Base-by-base conservation (phyloP, 495 filamentous ascomycete species). In the Penicillium manginii region DNA sequence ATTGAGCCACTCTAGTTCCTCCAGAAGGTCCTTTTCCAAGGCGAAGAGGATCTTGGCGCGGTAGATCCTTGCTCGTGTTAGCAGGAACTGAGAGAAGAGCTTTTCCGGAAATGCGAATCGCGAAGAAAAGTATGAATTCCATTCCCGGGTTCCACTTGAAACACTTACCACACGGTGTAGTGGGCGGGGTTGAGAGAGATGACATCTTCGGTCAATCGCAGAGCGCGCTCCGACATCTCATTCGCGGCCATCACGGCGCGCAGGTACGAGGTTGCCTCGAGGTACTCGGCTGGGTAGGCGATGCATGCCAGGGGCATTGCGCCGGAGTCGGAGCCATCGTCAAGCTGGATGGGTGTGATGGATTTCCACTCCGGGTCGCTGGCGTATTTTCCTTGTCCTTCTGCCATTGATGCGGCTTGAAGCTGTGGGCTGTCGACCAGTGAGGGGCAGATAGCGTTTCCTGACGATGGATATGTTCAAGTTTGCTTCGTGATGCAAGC, bases 151-250 rank as follows among this genome's bases (percentile, higher is more conserved):
- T n/a, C n/a, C n/a, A n/a, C 48, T 21, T 2, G 26, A 22, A 50
- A 53, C 5, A 68, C 72, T 61, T 71, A 88, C 94, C 94, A 98
- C 54, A 98, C 91, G 6, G 96, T 98, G 76, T 98, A 98, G 72
- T 98, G 96, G 10, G 93, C 91, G 7, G 94, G 91, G 73, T 98
- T 98, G 83, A 97, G 84, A 17, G 77, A 73, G 68, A 98, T 98
- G 56, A 98, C 86, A 68, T 93, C 84, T 61, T 91, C 86, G 2
- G 94, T 98, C 47, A 98, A 84, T n/a, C 79, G 78, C 22, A 98
- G 76, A 31, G 86, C 91, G 42, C 94, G 83, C 35, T 87, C 82
- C 15, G 88, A 89, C 77, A 89, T 82, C 72, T 98, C 94, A 70
- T 96, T 90, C 17, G 77, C 77, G 5, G 89, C 87, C 94, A 98